These are phyloP conservation scores for Lipomyces orientalis DNA, from an alignment of 805 yeast species.

Conservation along the genomic window DNA sequence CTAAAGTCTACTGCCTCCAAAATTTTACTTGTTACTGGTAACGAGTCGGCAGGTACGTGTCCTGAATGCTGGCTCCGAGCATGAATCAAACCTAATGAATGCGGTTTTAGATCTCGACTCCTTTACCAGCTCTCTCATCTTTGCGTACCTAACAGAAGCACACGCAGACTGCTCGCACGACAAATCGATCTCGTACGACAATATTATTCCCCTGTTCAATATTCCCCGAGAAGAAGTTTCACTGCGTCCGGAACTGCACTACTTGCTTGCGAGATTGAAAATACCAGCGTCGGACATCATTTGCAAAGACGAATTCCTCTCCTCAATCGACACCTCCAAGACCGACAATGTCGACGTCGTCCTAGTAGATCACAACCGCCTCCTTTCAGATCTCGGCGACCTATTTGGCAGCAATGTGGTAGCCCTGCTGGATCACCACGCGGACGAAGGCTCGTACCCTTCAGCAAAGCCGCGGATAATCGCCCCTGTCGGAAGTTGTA, in stretches of 20 bases:
- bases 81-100: not conserved
- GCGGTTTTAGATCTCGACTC: conserved; percentile 72
- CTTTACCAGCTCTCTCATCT: conserved; percentile 73
- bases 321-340: conserved; percentile 20
- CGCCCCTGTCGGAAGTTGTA: conserved; percentile 74
- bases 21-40: conserved; percentile 65
- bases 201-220: conserved; percentile 73
- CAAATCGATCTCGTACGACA: conserved; percentile 29
- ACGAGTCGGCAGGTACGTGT: conserved; percentile 69
- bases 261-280: conserved; percentile 55
- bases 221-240: conserved; percentile 68
- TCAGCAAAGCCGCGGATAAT: conserved; percentile 65
- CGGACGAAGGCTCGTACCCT: conserved; percentile 60
- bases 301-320: conserved; percentile 70
- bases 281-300: conserved; percentile 59
- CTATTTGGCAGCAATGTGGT: conserved; percentile 50
- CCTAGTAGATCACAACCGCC: conserved; percentile 82
- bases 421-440: conserved; percentile 88
- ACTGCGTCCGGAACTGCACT: conserved; percentile 72
- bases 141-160: conserved; percentile 61
- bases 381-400: conserved; percentile 56
- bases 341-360: conserved; percentile 50
- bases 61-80: not conserved
- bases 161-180: not conserved
- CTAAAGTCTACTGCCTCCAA: conserved; percentile 7